Percentiles rank a stretch among this genome's conserved stretches.
Evolutionary conservation across 2,329 filamentous ascomycete genomes (phyloP).

Genomic region (Neofusicoccum sp.): DNA sequence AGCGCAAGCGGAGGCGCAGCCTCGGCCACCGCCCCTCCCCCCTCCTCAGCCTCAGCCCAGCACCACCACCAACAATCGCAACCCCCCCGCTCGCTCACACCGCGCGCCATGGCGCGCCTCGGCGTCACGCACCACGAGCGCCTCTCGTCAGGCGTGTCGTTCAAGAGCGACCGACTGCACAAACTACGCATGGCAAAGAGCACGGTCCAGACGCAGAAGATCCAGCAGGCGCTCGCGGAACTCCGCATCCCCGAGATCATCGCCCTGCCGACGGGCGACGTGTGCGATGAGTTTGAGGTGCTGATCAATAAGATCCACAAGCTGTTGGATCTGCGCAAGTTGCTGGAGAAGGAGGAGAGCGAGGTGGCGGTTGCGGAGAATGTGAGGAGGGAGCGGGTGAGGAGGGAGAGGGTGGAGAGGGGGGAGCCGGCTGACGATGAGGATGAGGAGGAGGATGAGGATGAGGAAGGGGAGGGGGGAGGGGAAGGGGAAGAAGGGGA

Average conservation of each 20-base stretch:
- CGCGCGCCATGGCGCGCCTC: slow-evolving; percentile 70
- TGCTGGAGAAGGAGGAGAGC: slow-evolving; percentile 71
- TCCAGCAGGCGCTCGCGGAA: slow-evolving; percentile 69
- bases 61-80: slow-evolving; percentile 38
- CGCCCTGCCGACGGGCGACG: slow-evolving; percentile 70
- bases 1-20: slow-evolving; percentile 38
- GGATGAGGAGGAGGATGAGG: slow-evolving; percentile 28
- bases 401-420: slow-evolving; percentile 20
- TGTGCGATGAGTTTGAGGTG: slow-evolving; percentile 69
- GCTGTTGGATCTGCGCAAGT: slow-evolving; percentile 71
- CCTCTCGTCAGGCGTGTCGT: slow-evolving; percentile 79
- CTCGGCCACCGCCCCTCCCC: slow-evolving; percentile 40
- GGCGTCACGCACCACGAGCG: slow-evolving; percentile 85
- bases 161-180: slow-evolving; percentile 79
- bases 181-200: slow-evolving; percentile 77
- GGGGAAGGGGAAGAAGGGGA: slow-evolving; percentile 33
- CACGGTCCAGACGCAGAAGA: slow-evolving; percentile 71
- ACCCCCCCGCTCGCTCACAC: slow-evolving; percentile 34
- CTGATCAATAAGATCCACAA: slow-evolving; percentile 66
- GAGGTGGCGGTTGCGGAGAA: slow-evolving; percentile 56
- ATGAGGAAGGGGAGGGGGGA: slow-evolving; percentile 23
- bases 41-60: slow-evolving; percentile 29
- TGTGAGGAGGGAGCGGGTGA: slow-evolving; percentile 36
- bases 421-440: slow-evolving; percentile 22
- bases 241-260: slow-evolving; percentile 69